A percentile compares a stretch with the other conserved stretches of the same genome.
Conservation (phyloP, 192 early-diverging fungal species). For the Coemansia brasiliensis region DNA sequence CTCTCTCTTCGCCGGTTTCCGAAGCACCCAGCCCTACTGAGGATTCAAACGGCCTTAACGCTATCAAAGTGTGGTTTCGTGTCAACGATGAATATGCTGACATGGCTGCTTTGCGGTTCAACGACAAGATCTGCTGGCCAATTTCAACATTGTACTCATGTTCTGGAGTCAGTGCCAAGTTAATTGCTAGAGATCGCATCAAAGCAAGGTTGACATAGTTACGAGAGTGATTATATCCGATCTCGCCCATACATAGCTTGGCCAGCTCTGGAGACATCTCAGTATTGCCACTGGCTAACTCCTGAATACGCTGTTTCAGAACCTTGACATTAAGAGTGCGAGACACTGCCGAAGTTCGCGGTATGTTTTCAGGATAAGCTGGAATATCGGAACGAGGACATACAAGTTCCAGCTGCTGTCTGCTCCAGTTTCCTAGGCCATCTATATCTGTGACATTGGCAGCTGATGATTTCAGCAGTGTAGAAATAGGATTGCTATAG, state of each 20-base stretch:
- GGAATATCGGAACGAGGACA: background rate
- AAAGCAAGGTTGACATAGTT: slow-evolving; percentile 21
- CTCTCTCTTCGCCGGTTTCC: background rate
- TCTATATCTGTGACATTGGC: background rate
- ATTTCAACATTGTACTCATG: slow-evolving; percentile 28
- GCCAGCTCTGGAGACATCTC: background rate
- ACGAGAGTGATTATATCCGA: background rate
- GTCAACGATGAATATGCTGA: background rate
- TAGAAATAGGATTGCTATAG: slow-evolving; percentile 18
- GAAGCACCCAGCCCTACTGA: slow-evolving; percentile 25
- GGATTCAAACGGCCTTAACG: slow-evolving; percentile 17
- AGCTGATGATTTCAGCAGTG: background rate
- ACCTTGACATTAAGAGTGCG: slow-evolving; percentile 17
- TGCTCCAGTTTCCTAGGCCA: background rate
- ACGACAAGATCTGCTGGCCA: slow-evolving; percentile 20
- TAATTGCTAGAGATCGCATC: slow-evolving; percentile 29
- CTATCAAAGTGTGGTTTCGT: background rate
- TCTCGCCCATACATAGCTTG: background rate
- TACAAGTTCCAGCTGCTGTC: background rate
- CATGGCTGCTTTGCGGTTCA: background rate
- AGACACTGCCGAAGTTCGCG: background rate
- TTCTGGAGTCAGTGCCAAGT: slow-evolving; percentile 39
- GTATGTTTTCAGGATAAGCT: slow-evolving; percentile 15
- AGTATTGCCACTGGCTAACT: background rate
- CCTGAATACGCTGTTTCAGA: slow-evolving; percentile 5